phyloP scores from a whole-genome alignment of 306 rosid species.

The Medicago truncatula region DNA sequence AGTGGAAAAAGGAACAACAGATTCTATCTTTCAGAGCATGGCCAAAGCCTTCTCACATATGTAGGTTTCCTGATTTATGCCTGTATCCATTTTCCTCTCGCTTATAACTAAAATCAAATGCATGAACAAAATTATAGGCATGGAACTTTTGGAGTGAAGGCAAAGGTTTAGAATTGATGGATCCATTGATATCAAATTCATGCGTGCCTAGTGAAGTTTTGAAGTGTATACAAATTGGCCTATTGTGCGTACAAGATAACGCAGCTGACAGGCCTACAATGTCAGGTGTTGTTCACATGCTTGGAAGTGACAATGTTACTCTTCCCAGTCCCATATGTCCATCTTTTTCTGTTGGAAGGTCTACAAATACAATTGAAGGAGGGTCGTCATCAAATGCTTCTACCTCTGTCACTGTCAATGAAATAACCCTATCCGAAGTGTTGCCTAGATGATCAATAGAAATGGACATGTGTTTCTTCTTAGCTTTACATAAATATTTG shows the following conservation, averaged over 20 bases:
- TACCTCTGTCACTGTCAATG: slow-evolving; percentile 17
- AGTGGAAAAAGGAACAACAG: slow-evolving; percentile 43
- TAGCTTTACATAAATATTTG: not conserved
- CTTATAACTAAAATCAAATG: slow-evolving; percentile 7
- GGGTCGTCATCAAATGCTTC: slow-evolving; percentile 37
- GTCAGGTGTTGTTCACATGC: slow-evolving; percentile 52
- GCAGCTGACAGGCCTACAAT: slow-evolving; percentile 59
- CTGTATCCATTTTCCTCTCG: not conserved
- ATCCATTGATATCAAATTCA: slow-evolving; percentile 45
- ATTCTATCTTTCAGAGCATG: slow-evolving; percentile 45
- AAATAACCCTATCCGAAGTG: slow-evolving; percentile 19
- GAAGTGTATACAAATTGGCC: slow-evolving; percentile 55
- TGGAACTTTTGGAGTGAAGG: slow-evolving; percentile 41
- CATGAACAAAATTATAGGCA: slow-evolving; percentile 2
- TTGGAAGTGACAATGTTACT: slow-evolving; percentile 46
- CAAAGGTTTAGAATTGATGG: slow-evolving; percentile 48
- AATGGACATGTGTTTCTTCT: not conserved
- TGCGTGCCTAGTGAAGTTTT: slow-evolving; percentile 37
- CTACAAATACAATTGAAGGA: not conserved
- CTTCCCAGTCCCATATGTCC: slow-evolving; percentile 58
- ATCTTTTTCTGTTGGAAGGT: slow-evolving; percentile 46
- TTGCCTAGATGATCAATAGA: slow-evolving; percentile 33
- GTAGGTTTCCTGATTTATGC: slow-evolving; percentile 32
- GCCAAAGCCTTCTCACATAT: slow-evolving; percentile 48
- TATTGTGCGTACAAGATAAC: slow-evolving; percentile 67